Base-by-base conservation (phyloP, 2,329 filamentous ascomycete genomes). In the Fusarium sp. region DNA sequence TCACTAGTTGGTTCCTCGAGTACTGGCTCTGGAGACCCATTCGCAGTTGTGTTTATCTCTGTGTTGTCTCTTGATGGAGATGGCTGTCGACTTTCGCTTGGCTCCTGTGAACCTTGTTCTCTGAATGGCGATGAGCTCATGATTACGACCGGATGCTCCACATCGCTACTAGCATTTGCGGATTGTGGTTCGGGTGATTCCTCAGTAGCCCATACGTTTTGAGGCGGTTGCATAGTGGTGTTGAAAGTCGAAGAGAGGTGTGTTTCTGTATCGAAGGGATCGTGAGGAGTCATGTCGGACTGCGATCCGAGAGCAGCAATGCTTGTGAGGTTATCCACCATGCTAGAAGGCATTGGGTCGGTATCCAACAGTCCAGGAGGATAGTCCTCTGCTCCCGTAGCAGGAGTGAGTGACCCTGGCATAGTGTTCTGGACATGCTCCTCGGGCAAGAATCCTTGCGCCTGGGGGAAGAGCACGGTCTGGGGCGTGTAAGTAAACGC, bases 341-440 rank as follows among this genome's bases (percentile, higher is more conserved):
- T 47, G 6, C 65, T 46, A 19, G 58, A 40, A 7, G 53, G 41
- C 13, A 61, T 37, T 20, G 45, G 22, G 14, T 60, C 37, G 13
- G 47, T 35, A 19, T 74, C 72, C 9, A 74, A 50, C 22, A 74
- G 72, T 39, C 61, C 63, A 15, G 70, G 41, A n/a, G 72, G 72
- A 37, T 74, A 74, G 17, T 67, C 59, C 25, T 65, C 68, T 4
- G 49, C 30, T 40, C 56, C 45, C 1, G 61, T 27, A 9, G 59
- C 39, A 14, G 61, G 62, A 27, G 27, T 47, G 17, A 54, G 48
- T 8, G 70, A 52, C 6, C 55, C 53, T 22, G 62, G 53, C 25
- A 48, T 10, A 20, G 44, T 22, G 17, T 61, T 41, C 23, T 61
- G 64, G 30, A 33, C 32, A n/a, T 50, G 56, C 22, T 43, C 41